Evolutionary conservation across 257 asterid genomes (phyloP), one percentile per base, ranked within the genome.

Genomic region (Plantago major): DNA sequence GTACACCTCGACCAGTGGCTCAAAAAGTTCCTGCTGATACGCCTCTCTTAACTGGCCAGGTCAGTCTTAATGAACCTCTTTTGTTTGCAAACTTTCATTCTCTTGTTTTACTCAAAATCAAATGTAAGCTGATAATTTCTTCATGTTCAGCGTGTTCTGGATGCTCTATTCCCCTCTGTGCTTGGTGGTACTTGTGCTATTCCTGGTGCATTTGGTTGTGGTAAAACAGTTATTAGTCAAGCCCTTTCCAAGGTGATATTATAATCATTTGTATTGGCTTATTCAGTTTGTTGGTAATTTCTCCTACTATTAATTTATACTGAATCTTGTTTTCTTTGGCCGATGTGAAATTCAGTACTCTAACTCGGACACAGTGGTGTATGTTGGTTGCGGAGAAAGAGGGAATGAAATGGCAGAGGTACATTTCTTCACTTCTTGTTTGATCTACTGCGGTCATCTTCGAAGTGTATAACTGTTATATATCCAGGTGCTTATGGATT

Each of bases 321-420:
- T 54, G 69, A 62, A 66, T 52, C 47, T 53, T 28, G 30, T 66
- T 72, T 42, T 65, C 18, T 64, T 69, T 5, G 30, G 42, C 63
- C 66, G 50, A 46, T 60, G 18, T 58, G 61, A 73, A 67, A 62
- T 86, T 88, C 90, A 89, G 97, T 92, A 89, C 79, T 92, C 97
- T 45, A 89, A 92, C 80, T 86, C 97, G 9, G 99, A 89, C 68
- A 92, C 97, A 57, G 99, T 92, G 2, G 97, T 92, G 71, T 92
- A 92, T 73, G 98, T 92, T 80, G 98, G 98, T 58, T 92, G 98
- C 74, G 98, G 98, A 50, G 98, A 92, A 76, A 84, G 98, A 88
- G 98, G 98, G 81, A 92, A 92, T 76, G 98, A 92, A 92, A 92
- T 92, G 98, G 98, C 98, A 37, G 98, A 92, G 99, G 97, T 89